A percentile compares a stretch with the other conserved stretches of the same genome.
These are phyloP conservation scores for Zymoseptoria ardabiliae DNA, from an alignment of 2,329 filamentous ascomycete genomes.

Conservation along the genomic window DNA sequence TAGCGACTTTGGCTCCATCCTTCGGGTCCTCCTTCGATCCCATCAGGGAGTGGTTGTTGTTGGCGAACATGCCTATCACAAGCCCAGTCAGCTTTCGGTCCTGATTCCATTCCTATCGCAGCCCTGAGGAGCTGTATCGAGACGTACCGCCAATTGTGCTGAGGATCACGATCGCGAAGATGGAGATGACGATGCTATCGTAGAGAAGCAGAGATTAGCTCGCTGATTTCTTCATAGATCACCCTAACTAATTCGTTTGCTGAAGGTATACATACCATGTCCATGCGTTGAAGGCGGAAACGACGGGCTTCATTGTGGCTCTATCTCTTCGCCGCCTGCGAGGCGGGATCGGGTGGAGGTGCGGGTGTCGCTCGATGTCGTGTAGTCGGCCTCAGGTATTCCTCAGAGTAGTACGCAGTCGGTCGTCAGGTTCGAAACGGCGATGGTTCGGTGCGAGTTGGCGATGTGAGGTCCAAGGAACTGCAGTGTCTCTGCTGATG, in stretches of 20 bases:
- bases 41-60: constrained; percentile 74
- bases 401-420: background rate
- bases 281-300: constrained; percentile 89
- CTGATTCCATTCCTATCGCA: background rate
- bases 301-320: constrained; percentile 82
- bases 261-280: constrained; percentile 61
- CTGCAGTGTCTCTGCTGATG: background rate
- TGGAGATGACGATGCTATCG: constrained; percentile 62
- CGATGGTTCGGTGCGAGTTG: background rate
- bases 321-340: constrained; percentile 8
- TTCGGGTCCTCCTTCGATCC: constrained; percentile 57
- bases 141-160: constrained; percentile 65
- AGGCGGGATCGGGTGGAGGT: background rate
- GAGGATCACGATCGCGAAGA: constrained; percentile 59
- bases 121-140: constrained; percentile 41
- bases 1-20: constrained; percentile 70
- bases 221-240: background rate
- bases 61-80: constrained; percentile 57
- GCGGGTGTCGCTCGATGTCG: background rate
- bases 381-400: background rate
- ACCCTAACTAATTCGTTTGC: background rate
- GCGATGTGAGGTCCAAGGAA: background rate
- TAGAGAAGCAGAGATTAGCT: background rate
- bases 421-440: background rate
- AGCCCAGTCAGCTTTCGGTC: background rate